These are phyloP conservation scores for Marasmius tenuissimus DNA, from an alignment of 1,284 basidiomycete species.

Conservation along the genomic window DNA sequence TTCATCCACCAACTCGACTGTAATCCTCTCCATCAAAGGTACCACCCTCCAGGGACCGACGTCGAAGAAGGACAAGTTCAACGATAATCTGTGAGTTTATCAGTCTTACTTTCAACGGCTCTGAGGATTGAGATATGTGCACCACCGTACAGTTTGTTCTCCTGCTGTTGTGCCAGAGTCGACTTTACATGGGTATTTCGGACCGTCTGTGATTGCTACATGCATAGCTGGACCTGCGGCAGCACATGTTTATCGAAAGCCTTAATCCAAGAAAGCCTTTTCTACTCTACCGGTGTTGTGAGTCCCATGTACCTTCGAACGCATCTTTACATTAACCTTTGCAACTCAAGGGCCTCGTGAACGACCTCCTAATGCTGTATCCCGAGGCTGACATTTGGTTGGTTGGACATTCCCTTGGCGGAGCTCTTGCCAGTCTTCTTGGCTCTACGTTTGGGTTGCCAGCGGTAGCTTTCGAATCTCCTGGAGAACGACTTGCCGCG, in stretches of 20 bases:
- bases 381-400: slow-evolving; percentile 91
- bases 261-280: slow-evolving; percentile 86
- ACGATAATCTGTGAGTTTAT: slow-evolving; percentile 76
- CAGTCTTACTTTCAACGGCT: neutral
- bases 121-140: slow-evolving; percentile 1
- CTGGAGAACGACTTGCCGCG: slow-evolving; percentile 88
- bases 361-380: slow-evolving; percentile 81
- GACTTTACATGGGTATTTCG: slow-evolving; percentile 83
- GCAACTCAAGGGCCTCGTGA: slow-evolving; percentile 62
- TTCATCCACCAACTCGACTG: slow-evolving; percentile 78
- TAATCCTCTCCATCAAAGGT: slow-evolving; percentile 93
- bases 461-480: slow-evolving; percentile 89
- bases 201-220: slow-evolving; percentile 91
- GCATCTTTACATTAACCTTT: neutral
- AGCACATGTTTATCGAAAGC: slow-evolving; percentile 82
- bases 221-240: slow-evolving; percentile 73
- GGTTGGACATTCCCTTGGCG: slow-evolving; percentile 87
- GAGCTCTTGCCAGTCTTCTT: slow-evolving; percentile 84
- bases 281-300: slow-evolving; percentile 84
- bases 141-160: slow-evolving; percentile 62
- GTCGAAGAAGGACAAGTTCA: slow-evolving; percentile 91
- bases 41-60: slow-evolving; percentile 85
- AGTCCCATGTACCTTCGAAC: slow-evolving; percentile 27
- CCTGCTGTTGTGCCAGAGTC: slow-evolving; percentile 95
- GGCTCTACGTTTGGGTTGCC: slow-evolving; percentile 95